phyloP scores from a whole-genome alignment of 2,329 filamentous ascomycete species.

The Diaporthe sp. region DNA sequence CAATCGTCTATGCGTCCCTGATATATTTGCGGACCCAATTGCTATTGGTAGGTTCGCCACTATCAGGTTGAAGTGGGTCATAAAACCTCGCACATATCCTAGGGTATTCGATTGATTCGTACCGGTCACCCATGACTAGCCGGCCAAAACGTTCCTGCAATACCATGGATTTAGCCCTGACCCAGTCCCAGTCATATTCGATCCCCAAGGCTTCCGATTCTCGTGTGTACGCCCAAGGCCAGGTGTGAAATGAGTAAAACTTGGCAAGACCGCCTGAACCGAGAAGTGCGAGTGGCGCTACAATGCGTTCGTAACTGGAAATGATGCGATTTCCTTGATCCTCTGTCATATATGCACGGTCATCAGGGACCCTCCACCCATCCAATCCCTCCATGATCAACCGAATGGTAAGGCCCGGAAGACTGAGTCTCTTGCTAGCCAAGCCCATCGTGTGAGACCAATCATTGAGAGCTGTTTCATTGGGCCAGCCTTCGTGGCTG shows the following conservation, averaged over 20 bases:
- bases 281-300: neutral
- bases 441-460: neutral
- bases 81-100: too few relatives aligned
- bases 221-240: neutral
- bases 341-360: neutral
- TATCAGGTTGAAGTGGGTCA: neutral
- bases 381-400: neutral
- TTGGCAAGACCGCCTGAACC: neutral
- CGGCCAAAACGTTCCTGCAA: neutral
- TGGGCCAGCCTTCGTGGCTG: neutral
- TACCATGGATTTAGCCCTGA: neutral
- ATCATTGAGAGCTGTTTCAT: neutral
- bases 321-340: neutral
- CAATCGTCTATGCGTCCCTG: neutral
- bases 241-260: neutral
- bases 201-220: neutral
- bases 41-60: neutral
- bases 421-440: neutral
- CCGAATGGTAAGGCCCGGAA: neutral
- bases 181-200: neutral
- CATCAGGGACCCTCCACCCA: neutral
- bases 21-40: neutral
- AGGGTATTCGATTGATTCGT: too few relatives aligned
- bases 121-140: neutral
- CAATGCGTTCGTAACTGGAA: neutral